phyloP scores from a whole-genome alignment of 306 rosid genomes.

The Senna siamea region DNA sequence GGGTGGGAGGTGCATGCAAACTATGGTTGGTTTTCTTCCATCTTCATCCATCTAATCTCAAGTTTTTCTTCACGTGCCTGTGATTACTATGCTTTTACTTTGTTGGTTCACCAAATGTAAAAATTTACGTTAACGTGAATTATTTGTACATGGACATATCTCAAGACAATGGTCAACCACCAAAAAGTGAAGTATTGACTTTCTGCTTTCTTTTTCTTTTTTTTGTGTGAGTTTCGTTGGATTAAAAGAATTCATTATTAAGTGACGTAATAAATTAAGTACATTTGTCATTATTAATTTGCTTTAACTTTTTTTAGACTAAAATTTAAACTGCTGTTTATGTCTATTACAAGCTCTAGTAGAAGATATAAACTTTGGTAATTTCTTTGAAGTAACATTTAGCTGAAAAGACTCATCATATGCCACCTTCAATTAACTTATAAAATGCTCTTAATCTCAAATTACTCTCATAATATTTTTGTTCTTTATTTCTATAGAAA shows the following conservation, averaged over 20 bases:
- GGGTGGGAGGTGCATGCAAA: conserved; percentile 22
- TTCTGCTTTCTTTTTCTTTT: not conserved
- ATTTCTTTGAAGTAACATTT: too few species aligned
- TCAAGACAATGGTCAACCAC: not conserved
- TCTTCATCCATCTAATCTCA: not conserved
- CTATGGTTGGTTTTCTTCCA: not conserved
- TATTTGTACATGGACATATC: not conserved
- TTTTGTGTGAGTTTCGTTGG: not conserved
- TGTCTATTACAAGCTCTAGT: too few species aligned
- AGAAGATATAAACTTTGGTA: too few species aligned
- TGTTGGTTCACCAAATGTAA: too few species aligned
- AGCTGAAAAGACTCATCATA: too few species aligned
- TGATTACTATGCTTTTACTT: not conserved
- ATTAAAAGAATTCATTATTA: too few species aligned
- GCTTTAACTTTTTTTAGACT: not conserved
- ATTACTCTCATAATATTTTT: not conserved
- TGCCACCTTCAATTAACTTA: not conserved
- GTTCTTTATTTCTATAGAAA: not conserved
- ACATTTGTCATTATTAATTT: too few species aligned
- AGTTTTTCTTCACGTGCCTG: not conserved
- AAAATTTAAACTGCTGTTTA: too few species aligned
- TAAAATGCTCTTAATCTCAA: not conserved
- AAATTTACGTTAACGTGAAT: not conserved
- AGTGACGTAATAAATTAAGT: too few species aligned
- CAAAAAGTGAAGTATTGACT: not conserved